Evolutionary conservation across 768 basidiomycete species (phyloP), one percentile per base, ranked within the genome.

Genomic region (Mycena latifolia): DNA sequence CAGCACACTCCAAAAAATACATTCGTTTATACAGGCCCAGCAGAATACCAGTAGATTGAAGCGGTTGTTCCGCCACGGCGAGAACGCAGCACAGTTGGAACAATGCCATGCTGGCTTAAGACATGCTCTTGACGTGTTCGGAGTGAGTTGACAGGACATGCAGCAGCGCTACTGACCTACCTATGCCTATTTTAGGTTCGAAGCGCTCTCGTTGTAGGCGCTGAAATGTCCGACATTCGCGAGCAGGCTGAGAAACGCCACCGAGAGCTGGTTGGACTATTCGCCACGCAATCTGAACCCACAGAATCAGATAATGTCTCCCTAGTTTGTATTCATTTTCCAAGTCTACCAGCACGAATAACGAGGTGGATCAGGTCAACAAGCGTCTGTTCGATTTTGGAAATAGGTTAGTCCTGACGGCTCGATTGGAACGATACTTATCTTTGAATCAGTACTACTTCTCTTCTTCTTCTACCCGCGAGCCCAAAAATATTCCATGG

Each of bases 1-100:
- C 65, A 67, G 66, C 25, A 67, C 66, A 6, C 66, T 67, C 15
- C 66, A 67, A 50, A 67, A 59, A 18, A 47, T 67, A 25, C 63
- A 64, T 46, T 25, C 50, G 5, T 64, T 52, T 41, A 6, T 64
- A 24, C 31, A 45, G 22, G 50, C 56, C 0, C 66, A 63, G 55
- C 61, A 63, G 52, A 58, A 54, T 45, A 35, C 12, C 31, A 54
- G 60, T 20, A 50, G 17, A n/a, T 51, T 62, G 29, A 58, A 45
- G 24, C 60, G 50, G 5, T 31, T 66, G 3, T 61, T 66, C 33
- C 51, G 58, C n/a, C 58, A 59, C 9, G 37, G 52, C 22, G 65
- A 61, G 22, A 66, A 56, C 35, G 48, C 65, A 24, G 61, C 61
- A 11, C 50, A 51, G 22, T 35, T 67, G 8, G 55, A 45, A 29